phyloP scores from a whole-genome alignment of 1,284 basidiomycete genomes.

The Apiotrichum veenhuisii region DNA sequence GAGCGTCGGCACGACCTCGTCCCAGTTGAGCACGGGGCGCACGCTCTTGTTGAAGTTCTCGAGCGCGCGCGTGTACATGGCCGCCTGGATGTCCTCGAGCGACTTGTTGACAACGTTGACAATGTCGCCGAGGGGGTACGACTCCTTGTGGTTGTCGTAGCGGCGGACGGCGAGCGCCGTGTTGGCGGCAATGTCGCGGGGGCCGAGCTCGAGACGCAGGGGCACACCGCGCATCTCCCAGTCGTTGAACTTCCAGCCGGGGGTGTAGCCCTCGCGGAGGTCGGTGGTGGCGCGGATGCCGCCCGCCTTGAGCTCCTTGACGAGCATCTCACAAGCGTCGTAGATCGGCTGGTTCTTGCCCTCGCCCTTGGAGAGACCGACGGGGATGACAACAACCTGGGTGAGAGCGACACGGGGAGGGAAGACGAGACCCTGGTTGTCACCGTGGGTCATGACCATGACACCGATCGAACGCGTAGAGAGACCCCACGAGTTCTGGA shows the following conservation, averaged over 20 bases:
- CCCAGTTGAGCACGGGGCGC: conserved; percentile 77
- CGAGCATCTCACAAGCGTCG: conserved; percentile 70
- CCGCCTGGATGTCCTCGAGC: conserved; percentile 80
- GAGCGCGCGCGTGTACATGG: conserved; percentile 82
- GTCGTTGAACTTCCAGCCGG: conserved; percentile 98
- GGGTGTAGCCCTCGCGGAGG: conserved; percentile 90
- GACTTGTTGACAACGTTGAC: conserved; percentile 60
- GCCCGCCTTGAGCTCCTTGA: conserved; percentile 63
- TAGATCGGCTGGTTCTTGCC: conserved; percentile 65
- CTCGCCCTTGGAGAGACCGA: conserved; percentile 66
- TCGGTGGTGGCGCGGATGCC: conserved; percentile 87
- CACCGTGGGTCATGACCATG: conserved; percentile 99
- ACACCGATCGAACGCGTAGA: conserved; percentile 96
- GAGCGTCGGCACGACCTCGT: conserved; percentile 82
- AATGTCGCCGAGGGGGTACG: conserved; percentile 67
- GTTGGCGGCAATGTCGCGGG: conserved; percentile 80
- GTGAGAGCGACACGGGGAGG: conserved; percentile 91
- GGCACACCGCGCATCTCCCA: conserved; percentile 99
- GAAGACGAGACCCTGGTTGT: conserved; percentile 94
- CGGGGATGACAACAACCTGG: conserved; percentile 89
- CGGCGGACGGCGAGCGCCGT: conserved; percentile 83
- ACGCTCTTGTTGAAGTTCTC: conserved; percentile 70
- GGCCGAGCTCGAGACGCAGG: conserved; percentile 92
- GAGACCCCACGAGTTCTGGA: conserved; percentile 99
- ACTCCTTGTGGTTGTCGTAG: conserved; percentile 75